Evolutionary conservation across 208 protist species (phyloP).

Genomic region (Leptomonas seymouri): DNA sequence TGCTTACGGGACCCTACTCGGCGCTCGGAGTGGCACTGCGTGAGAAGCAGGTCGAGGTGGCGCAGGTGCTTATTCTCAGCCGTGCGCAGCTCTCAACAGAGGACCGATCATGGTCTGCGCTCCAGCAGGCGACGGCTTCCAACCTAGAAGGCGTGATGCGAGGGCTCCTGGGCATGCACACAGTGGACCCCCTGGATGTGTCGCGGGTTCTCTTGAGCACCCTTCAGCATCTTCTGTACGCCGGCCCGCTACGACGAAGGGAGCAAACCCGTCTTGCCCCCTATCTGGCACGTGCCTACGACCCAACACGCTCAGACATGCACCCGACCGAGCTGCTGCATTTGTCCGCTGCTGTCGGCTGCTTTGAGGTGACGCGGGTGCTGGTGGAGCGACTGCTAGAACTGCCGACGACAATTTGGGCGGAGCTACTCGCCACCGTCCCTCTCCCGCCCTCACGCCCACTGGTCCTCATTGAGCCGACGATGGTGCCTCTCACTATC

Average conservation of each 20-base stretch:
- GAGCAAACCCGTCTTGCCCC: constrained; percentile 27
- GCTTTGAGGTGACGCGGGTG: constrained; percentile 45
- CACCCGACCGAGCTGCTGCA: constrained; percentile 73
- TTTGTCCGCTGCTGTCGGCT: constrained; percentile 49
- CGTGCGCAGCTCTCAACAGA: constrained; percentile 20
- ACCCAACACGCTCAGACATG: constrained; percentile 37
- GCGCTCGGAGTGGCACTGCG: constrained; percentile 51
- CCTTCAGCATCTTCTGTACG: constrained; percentile 36
- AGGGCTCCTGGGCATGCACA: constrained; percentile 43
- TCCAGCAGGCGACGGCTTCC: constrained; percentile 44
- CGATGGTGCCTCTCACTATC: constrained; percentile 37
- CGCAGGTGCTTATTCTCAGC: constrained; percentile 38
- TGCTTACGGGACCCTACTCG: constrained; percentile 5
- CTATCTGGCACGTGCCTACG: constrained; percentile 40
- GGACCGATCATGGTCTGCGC: constrained; percentile 50
- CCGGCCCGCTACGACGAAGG: background rate
- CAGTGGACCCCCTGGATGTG: constrained; percentile 40
- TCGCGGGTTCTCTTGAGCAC: constrained; percentile 36
- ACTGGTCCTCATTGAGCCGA: constrained; percentile 47
- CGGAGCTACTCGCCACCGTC: constrained; percentile 41
- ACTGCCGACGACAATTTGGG: constrained; percentile 40
- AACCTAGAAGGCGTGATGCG: constrained; percentile 49
- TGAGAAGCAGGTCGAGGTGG: constrained; percentile 42
- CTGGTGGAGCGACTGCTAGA: constrained; percentile 42
- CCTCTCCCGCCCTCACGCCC: constrained; percentile 43